Base-by-base conservation (phyloP, 306 rosid genomes). In the Rosa multiflora region DNA sequence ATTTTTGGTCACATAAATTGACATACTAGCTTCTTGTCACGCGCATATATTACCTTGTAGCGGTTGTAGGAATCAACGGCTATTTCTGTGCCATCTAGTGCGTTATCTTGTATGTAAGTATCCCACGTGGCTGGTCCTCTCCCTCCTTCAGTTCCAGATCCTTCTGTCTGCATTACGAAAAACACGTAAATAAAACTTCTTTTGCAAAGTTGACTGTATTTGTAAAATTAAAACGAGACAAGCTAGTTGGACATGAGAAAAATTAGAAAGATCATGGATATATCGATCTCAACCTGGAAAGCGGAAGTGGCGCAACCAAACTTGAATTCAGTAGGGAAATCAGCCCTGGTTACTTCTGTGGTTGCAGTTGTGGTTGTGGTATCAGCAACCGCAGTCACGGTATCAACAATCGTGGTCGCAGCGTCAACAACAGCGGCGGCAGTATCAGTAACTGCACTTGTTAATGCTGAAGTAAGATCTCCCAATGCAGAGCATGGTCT, bases 271-370 rank as follows among this genome's bases (percentile, higher is more conserved):
- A 26, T 26, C 29, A 61, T 8, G 5, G 18, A 17, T 66, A 17
- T 17, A 39, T 39, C 29, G 29, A 26, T 26, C 44, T 35, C 21
- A 35, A 68, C 53, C 73, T 68, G 73, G 52, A 68, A n/a, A 42
- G 73, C 73, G 10, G 73, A 68, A 68, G 52, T 68, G 52, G 73
- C 73, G 52, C 73, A 68, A 42, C 73, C 73, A 68, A 68, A 68
- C 23, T 20, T 68, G 53, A 68, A 68, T 21, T 68, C 52, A 42
- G 18, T 8, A 5, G 73, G 52, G 15, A 68, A 68, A 43, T 68
- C 73, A 4, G 3, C 52, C 18, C 73, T 42, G 32, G 73, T 68
- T 5, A 67, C 5, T 6, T 14, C 12, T 66, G 70, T 35, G 42
- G 42, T 59, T n/a, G 29, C 14, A 5, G 66, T 29, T 43, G 44